A percentile compares a stretch with the other conserved stretches of the same genome.
Conservation (phyloP, 768 basidiomycete species). For the Tricholoma terreum region DNA sequence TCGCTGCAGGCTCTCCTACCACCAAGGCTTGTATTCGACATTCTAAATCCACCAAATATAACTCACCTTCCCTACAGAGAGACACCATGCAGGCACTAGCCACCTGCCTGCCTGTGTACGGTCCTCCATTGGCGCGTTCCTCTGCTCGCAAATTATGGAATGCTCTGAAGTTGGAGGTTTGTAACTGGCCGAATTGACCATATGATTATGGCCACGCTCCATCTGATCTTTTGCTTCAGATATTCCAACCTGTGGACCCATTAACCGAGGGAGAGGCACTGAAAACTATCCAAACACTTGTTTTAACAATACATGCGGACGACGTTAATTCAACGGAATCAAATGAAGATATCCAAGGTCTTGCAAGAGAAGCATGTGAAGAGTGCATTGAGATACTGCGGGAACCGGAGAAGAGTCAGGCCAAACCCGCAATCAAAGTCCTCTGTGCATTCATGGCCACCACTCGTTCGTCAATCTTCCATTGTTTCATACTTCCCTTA, state of each 20-base stretch:
- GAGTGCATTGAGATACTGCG: constrained; percentile 78
- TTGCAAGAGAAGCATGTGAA: constrained; percentile 72
- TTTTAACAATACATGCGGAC: constrained; percentile 65
- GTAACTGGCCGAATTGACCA: not conserved
- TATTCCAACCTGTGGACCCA: constrained; percentile 87
- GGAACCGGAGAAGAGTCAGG: constrained; percentile 93
- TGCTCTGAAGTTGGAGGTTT: constrained; percentile 83
- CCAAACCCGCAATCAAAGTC: constrained; percentile 82
- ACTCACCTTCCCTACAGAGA: constrained; percentile 44
- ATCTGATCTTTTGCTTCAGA: constrained; percentile 41
- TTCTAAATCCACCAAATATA: not conserved
- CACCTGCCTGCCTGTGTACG: constrained; percentile 82
- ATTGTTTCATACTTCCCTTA: not conserved
- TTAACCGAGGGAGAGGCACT: constrained; percentile 75
- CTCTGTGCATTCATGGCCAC: constrained; percentile 75
- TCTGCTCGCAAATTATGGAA: constrained; percentile 85
- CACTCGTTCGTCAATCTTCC: constrained; percentile 55
- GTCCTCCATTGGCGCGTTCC: constrained; percentile 53
- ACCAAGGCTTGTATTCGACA: constrained; percentile 62
- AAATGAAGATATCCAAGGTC: constrained; percentile 44
- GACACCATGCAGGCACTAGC: constrained; percentile 82
- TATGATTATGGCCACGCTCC: not conserved
- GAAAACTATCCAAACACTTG: constrained; percentile 64
- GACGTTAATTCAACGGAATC: constrained; percentile 38
- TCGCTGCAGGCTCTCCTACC: constrained; percentile 72